phyloP scores from a whole-genome alignment of 495 filamentous ascomycete genomes.

The Articulospora tetracladia region DNA sequence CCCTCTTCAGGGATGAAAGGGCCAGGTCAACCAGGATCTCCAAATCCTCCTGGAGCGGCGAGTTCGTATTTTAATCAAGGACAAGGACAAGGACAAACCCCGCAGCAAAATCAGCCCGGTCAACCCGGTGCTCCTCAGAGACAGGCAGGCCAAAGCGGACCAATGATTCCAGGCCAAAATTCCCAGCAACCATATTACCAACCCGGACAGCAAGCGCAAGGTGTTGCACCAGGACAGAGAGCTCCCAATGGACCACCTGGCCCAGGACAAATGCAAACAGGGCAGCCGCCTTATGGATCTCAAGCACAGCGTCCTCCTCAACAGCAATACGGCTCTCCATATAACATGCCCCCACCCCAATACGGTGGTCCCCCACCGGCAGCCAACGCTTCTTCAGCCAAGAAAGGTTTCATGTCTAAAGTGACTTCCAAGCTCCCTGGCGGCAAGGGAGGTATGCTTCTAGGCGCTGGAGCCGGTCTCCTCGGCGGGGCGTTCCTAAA shows the following conservation, averaged over 20 bases:
- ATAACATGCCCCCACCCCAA: too few species aligned
- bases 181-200: neutral
- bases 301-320: neutral
- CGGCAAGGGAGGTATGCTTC: neutral
- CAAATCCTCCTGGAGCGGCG: too few species aligned
- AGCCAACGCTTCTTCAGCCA: neutral
- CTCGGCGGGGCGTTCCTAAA: neutral
- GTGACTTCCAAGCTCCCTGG: neutral
- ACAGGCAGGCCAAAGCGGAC: neutral
- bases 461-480: constrained; percentile 7
- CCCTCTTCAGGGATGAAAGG: too few species aligned
- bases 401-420: neutral
- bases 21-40: too few species aligned
- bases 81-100: neutral
- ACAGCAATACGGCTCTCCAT: neutral
- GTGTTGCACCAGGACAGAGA: neutral
- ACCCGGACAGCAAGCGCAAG: too few species aligned
- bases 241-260: neutral
- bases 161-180: neutral
- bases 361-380: neutral
- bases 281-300: neutral
- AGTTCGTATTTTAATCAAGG: neutral
- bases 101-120: neutral
- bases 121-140: neutral
- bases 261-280: neutral